These are phyloP conservation scores for Digitaria exilis DNA, from an alignment of 202 grass and related monocot genomes.

Conservation along the genomic window DNA sequence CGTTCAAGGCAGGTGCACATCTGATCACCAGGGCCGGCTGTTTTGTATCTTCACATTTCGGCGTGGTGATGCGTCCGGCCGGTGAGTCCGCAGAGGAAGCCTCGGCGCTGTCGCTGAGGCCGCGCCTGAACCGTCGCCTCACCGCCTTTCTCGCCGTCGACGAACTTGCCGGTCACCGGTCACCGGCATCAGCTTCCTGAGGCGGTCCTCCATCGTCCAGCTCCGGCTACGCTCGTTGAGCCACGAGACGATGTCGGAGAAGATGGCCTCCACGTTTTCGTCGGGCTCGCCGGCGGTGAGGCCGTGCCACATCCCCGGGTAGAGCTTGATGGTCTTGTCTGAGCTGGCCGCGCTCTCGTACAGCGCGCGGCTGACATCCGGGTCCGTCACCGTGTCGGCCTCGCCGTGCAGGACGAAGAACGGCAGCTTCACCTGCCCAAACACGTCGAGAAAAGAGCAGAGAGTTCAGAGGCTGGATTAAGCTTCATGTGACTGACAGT, in stretches of 20 bases:
- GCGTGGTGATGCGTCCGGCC: conserved; percentile 69
- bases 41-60: conserved; percentile 46
- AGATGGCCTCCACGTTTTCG: conserved; percentile 63
- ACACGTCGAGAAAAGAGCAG: background rate
- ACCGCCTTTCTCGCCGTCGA: background rate
- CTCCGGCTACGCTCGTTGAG: conserved; percentile 53
- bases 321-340: conserved; percentile 90
- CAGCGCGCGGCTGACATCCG: conserved; percentile 73
- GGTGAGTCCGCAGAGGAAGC: conserved; percentile 53
- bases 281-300: conserved; percentile 82
- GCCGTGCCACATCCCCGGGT: conserved; percentile 88
- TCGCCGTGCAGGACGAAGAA: conserved; percentile 89
- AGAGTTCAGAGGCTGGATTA: background rate
- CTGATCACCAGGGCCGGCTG: background rate
- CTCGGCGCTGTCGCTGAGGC: background rate
- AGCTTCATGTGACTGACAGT: background rate
- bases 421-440: conserved; percentile 71
- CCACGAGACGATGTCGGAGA: conserved; percentile 77
- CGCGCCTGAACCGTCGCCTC: background rate
- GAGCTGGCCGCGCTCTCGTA: conserved; percentile 67
- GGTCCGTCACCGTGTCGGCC: conserved; percentile 89
- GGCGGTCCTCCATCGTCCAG: conserved; percentile 44
- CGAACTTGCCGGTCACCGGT: background rate
- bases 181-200: conserved; percentile 26
- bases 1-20: background rate